Conservation (phyloP, 2,329 filamentous ascomycete species). For the Tolypocladium tundrense region DNA sequence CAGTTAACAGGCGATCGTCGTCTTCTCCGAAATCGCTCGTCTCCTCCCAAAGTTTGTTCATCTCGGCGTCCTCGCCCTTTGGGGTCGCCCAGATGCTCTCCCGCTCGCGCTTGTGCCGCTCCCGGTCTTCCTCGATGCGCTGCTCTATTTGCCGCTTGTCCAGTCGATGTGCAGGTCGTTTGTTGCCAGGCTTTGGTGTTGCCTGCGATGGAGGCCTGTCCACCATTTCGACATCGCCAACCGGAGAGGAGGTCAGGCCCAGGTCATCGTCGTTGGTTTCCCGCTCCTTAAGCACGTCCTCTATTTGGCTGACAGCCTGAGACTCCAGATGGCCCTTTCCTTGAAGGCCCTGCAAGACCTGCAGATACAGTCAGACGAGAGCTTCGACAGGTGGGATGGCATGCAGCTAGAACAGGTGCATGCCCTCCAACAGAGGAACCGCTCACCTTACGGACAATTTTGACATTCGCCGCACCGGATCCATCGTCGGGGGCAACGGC, state of each 20-base stretch:
- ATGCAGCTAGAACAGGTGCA: not conserved
- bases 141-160: constrained; percentile 91
- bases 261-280: constrained; percentile 54
- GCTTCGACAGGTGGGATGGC: not conserved
- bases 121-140: constrained; percentile 90
- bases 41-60: constrained; percentile 77
- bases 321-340: constrained; percentile 62
- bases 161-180: constrained; percentile 31
- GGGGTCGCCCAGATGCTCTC: constrained; percentile 91
- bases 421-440: not conserved
- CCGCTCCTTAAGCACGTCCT: constrained; percentile 71
- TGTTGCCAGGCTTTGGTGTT: constrained; percentile 21
- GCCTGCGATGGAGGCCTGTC: constrained; percentile 31
- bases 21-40: constrained; percentile 81
- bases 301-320: constrained; percentile 68
- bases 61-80: constrained; percentile 52
- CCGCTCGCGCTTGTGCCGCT: constrained; percentile 81
- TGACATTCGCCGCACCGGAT: constrained; percentile 84
- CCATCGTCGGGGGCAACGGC: constrained; percentile 82
- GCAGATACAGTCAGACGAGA: not conserved
- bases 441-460: constrained; percentile 72
- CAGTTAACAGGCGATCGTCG: constrained; percentile 64
- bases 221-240: constrained; percentile 28
- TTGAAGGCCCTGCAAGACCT: constrained; percentile 62
- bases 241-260: constrained; percentile 42